Percentiles rank a stretch among this genome's conserved stretches.
Evolutionary conservation across 2,329 filamentous ascomycete genomes (phyloP).

Genomic region (Aspergillus sp.): DNA sequence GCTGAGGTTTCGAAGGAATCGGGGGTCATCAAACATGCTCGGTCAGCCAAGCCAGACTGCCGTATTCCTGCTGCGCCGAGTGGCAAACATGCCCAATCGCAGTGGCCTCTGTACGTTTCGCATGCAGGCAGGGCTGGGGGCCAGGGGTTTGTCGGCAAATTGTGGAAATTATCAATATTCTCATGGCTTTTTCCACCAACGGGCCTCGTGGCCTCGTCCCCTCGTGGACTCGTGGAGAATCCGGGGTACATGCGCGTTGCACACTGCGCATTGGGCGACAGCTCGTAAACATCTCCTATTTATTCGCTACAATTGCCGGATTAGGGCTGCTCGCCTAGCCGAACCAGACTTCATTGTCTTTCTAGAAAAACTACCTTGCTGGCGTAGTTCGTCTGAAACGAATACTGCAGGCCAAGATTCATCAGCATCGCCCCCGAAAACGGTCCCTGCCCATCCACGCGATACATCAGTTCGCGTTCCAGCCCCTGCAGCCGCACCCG

Average conservation of each 20-base stretch:
- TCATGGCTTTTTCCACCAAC: too few relatives aligned
- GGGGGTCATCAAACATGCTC: neutral
- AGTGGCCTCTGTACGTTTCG: neutral
- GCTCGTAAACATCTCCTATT: neutral
- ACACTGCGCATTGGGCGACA: neutral
- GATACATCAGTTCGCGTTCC: slow-evolving; percentile 59
- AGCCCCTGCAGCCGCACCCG: slow-evolving; percentile 61
- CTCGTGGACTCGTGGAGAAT: neutral
- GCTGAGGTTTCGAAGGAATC: neutral
- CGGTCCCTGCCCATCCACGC: slow-evolving; percentile 52
- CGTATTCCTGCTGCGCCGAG: neutral
- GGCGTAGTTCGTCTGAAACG: slow-evolving; percentile 59
- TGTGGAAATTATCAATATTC: neutral
- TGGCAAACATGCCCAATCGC: neutral
- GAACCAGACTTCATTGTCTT: slow-evolving; percentile 38
- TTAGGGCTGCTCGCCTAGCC: neutral
- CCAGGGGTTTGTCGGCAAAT: neutral
- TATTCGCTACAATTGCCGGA: neutral
- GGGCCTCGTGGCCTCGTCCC: too few relatives aligned
- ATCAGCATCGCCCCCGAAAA: slow-evolving; percentile 65
- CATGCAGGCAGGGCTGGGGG: neutral
- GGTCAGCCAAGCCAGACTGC: neutral
- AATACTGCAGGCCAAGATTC: slow-evolving; percentile 63
- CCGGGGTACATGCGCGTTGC: neutral
- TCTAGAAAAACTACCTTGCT: slow-evolving; percentile 63